Conservation (phyloP, 495 filamentous ascomycete genomes). For the Massariosphaeria phaeospora region DNA sequence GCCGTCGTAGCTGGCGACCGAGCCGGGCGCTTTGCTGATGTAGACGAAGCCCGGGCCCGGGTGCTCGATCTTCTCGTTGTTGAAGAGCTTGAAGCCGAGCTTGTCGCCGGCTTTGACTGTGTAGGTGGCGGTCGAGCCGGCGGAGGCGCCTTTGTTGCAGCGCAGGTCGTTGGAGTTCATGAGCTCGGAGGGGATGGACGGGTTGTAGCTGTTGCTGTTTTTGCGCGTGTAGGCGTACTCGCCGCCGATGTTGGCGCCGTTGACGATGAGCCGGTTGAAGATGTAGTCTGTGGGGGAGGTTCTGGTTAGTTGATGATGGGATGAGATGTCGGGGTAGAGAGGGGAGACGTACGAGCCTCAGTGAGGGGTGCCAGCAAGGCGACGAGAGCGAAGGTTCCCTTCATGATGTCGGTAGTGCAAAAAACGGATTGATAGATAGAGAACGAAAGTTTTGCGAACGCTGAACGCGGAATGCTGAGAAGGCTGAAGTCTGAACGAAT, state of each 20-base stretch:
- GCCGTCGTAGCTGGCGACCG: slow-evolving; percentile 28
- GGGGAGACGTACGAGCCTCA: too few species aligned
- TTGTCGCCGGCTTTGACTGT: slow-evolving; percentile 31
- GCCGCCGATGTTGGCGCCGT: slow-evolving; percentile 28
- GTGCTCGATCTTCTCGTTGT: slow-evolving; percentile 33
- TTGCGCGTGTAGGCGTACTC: slow-evolving; percentile 33
- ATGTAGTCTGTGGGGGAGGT: slow-evolving; percentile 30
- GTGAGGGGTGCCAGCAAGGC: background rate
- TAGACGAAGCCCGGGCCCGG: slow-evolving; percentile 32
- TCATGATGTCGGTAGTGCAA: too few species aligned
- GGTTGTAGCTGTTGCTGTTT: slow-evolving; percentile 30
- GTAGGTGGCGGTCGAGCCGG: slow-evolving; percentile 21
- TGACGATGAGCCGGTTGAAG: slow-evolving; percentile 33
- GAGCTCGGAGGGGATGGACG: slow-evolving; percentile 21
- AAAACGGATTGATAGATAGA: too few species aligned
- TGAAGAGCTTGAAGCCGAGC: slow-evolving; percentile 32
- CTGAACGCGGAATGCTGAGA: background rate
- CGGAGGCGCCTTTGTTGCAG: slow-evolving; percentile 31
- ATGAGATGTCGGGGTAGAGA: too few species aligned
- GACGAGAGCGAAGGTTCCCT: background rate
- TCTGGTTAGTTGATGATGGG: too few species aligned
- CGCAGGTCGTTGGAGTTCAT: slow-evolving; percentile 29
- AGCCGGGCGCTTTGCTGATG: slow-evolving; percentile 29
- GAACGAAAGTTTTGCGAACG: background rate
- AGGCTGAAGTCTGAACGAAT: background rate